Evolutionary conservation across 306 rosid species (phyloP), one percentile per base, ranked within the genome.

Genomic region (Ceratonia siliqua): DNA sequence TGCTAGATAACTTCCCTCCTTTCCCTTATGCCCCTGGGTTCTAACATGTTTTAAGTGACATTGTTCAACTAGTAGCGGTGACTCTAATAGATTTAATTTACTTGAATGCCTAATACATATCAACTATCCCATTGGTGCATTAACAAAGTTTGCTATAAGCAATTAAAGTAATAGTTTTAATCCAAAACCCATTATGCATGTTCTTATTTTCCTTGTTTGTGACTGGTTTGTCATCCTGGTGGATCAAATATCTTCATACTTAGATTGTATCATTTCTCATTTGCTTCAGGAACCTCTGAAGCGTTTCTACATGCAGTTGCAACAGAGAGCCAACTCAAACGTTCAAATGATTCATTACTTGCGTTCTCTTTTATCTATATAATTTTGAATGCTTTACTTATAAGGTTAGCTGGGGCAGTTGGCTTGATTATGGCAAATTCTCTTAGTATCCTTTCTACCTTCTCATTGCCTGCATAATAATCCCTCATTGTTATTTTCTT

Each of bases 251-350:
- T 68, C 18, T 62, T 74, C 55, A 30, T 48, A 28, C 12, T 52
- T 57, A 12, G 25, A 68, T 53, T 18, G 28, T 72, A 27, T 50
- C 64, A 24, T 59, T 67, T 43, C 43, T 75, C 45, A 27, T 68
- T 77, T 80, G 35, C 53, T 62, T 76, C 90, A 91, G 97, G 98
- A 81, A 94, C 97, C 49, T 94, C 98, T 57, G 98, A 94, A 85
- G 85, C 97, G 50, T 94, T 94, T 82, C 82, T 94, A 68, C 96
- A 94, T 59, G 97, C 98, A n/a, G 95, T 91, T 79, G 96, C 95
- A 69, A 83, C 87, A 11, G 96, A 91, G 80, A 83, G 79, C 74
- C 92, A 94, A 78, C 96, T 94, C 69, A 85, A 87, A 82, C 89
- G 79, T 62, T 89, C 96, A 70, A 94, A 94, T 83, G 88, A 87